phyloP scores from a whole-genome alignment of 805 yeast species.

The Ogataea kodamae region DNA sequence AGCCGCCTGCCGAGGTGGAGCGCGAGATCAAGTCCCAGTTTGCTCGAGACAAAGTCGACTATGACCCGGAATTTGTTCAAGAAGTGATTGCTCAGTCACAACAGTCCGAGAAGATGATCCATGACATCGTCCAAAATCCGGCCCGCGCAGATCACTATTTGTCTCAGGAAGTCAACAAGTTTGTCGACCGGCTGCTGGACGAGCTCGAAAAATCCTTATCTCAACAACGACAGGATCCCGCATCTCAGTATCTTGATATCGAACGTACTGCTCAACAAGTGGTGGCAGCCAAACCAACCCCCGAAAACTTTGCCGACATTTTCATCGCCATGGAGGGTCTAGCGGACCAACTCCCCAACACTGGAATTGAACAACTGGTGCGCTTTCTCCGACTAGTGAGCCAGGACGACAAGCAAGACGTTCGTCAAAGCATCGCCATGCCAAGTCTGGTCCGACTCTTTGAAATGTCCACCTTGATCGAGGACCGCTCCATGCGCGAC shows the following conservation, averaged over 20 bases:
- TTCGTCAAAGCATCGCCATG: constrained; percentile 28
- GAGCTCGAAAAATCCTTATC: constrained; percentile 22
- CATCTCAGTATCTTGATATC: constrained; percentile 2
- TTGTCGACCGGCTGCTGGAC: constrained; percentile 28
- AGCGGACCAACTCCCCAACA: constrained; percentile 17
- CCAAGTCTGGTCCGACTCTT: constrained; percentile 38
- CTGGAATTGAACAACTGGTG: constrained; percentile 26
- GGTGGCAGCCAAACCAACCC: constrained; percentile 12
- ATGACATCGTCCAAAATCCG: constrained; percentile 15
- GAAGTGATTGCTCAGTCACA: constrained; percentile 25
- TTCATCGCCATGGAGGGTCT: constrained; percentile 21
- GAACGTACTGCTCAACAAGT: constrained; percentile 17
- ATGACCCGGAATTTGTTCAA: constrained; percentile 30
- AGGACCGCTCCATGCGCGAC: constrained; percentile 31
- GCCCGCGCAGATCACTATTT: constrained; percentile 16
- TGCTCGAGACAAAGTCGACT: constrained; percentile 26
- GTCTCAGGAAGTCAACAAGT: constrained; percentile 20
- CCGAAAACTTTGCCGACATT: constrained; percentile 24
- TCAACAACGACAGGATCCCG: constrained; percentile 10
- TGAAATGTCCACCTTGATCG: constrained; percentile 38
- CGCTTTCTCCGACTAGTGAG: constrained; percentile 23
- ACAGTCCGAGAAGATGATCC: constrained; percentile 18
- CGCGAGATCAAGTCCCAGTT: constrained; percentile 25
- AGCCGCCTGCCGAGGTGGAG: constrained; percentile 28
- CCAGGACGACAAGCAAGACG: constrained; percentile 16